Percentiles rank a stretch among this genome's conserved stretches.
These are phyloP conservation scores for Moricandia arvensis DNA, from an alignment of 345 rosid genomes.

Conservation along the genomic window DNA sequence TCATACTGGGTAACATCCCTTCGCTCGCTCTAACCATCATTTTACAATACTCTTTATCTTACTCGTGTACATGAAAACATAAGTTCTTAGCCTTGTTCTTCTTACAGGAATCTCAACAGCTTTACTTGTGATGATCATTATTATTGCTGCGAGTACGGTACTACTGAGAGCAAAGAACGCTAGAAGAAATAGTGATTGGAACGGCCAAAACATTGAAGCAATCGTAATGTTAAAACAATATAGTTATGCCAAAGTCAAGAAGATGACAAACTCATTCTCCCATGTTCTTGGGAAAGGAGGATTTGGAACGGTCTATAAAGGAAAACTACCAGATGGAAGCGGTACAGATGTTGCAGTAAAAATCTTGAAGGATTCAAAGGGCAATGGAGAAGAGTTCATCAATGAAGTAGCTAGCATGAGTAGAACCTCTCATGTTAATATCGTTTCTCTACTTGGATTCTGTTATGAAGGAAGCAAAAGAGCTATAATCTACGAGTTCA, in stretches of 20 bases:
- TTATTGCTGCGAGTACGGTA: not conserved
- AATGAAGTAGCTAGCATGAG: conserved; percentile 6
- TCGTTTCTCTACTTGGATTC: conserved; percentile 1
- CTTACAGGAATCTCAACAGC: not conserved
- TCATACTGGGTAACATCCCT: not conserved
- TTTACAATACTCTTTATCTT: not conserved
- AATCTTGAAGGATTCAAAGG: not conserved
- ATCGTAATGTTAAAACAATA: not conserved
- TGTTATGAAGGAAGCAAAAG: not conserved
- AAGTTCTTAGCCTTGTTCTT: not conserved
- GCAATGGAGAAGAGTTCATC: not conserved
- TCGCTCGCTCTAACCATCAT: not conserved
- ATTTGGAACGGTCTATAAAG: not conserved
- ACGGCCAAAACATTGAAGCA: not conserved
- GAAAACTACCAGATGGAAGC: not conserved
- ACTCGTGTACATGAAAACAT: not conserved
- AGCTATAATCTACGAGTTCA: not conserved
- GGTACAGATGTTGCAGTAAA: not conserved
- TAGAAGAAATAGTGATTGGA: not conserved
- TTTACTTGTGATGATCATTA: not conserved
- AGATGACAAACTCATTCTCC: not conserved
- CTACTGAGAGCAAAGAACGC: not conserved
- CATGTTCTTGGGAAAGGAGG: not conserved
- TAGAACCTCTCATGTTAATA: not conserved
- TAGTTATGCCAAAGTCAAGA: conserved; percentile 1